These are phyloP conservation scores for Saccharomycopsis fodiens DNA, from an alignment of 805 yeast species.

Conservation along the genomic window DNA sequence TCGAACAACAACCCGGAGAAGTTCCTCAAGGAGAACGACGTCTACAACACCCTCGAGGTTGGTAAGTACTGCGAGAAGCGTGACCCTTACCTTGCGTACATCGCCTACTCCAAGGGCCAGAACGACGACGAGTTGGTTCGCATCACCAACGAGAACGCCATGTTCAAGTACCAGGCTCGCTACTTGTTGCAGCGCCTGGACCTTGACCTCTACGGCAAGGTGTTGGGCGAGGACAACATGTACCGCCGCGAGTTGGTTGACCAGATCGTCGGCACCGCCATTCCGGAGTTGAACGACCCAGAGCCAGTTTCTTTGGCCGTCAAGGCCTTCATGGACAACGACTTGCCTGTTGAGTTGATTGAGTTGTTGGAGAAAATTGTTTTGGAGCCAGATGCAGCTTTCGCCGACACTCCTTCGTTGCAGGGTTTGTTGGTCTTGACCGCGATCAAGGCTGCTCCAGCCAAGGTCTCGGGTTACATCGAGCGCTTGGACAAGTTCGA, in stretches of 20 bases:
- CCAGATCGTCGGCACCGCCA: conserved; percentile 92
- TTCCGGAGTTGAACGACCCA: conserved; percentile 88
- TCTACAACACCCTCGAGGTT: conserved; percentile 88
- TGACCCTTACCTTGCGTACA: conserved; percentile 96
- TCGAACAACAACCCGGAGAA: conserved; percentile 96
- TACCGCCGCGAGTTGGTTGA: conserved; percentile 91
- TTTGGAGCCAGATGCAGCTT: conserved; percentile 87
- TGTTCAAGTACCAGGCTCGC: conserved; percentile 99
- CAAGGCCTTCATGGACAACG: conserved; percentile 93
- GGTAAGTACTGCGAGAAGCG: conserved; percentile 99
- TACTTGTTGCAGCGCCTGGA: conserved; percentile 88
- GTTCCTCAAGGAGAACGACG: conserved; percentile 83
- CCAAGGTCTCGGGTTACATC: conserved; percentile 74
- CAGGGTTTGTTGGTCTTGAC: conserved; percentile 91
- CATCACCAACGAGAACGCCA: conserved; percentile 93
- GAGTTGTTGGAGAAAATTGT: conserved; percentile 94
- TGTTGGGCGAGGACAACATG: conserved; percentile 63
- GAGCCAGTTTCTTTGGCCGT: conserved; percentile 92
- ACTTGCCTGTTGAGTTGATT: conserved; percentile 84
- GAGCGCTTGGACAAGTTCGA: conserved; percentile 88
- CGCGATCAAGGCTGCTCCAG: conserved; percentile 90
- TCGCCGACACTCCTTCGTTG: conserved; percentile 88
- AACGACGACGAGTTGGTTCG: conserved; percentile 84
- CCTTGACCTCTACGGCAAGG: conserved; percentile 70
- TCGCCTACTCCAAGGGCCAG: conserved; percentile 92